A percentile compares a stretch with the other conserved stretches of the same genome.
phyloP scores from a whole-genome alignment of 2,329 filamentous ascomycete genomes.

The Fusarium sacchari region DNA sequence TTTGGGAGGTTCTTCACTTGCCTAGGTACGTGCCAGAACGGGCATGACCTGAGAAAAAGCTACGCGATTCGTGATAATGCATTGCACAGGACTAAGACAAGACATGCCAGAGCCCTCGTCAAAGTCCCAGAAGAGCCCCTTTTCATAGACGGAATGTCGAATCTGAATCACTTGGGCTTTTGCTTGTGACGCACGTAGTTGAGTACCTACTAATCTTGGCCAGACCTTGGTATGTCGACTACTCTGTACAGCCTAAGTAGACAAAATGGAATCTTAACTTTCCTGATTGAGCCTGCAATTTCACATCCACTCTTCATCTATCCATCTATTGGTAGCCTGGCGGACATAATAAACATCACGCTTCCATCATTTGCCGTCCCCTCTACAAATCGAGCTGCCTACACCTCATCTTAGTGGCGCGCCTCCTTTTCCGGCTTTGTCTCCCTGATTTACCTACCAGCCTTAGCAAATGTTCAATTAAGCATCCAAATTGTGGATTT shows the following conservation, averaged over 20 bases:
- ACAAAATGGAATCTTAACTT: conserved; percentile 17
- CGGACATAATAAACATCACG: conserved; percentile 7
- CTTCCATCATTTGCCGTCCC: conserved; percentile 21
- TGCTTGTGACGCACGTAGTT: background rate
- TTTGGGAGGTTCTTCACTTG: background rate
- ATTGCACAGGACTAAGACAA: background rate
- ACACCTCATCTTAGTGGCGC: conserved; percentile 29
- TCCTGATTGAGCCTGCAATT: conserved; percentile 18
- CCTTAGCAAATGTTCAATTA: conserved; percentile 8
- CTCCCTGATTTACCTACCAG: conserved; percentile 33
- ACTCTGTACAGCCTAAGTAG: background rate
- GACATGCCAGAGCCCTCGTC: background rate
- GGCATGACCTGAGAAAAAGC: background rate
- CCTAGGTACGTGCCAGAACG: background rate
- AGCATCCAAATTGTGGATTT: conserved; percentile 3
- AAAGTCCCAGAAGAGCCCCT: background rate
- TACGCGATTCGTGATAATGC: background rate
- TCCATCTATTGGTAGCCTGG: conserved; percentile 1
- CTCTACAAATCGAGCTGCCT: background rate
- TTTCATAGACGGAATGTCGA: conserved; percentile 18
- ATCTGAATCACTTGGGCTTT: conserved; percentile 11
- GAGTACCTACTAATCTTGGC: background rate
- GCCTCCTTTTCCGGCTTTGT: conserved; percentile 38
- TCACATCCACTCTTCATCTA: conserved; percentile 3
- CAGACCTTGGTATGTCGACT: background rate